Conservation (phyloP, 75 land plant species). For the Pinus tabuliformis region DNA sequence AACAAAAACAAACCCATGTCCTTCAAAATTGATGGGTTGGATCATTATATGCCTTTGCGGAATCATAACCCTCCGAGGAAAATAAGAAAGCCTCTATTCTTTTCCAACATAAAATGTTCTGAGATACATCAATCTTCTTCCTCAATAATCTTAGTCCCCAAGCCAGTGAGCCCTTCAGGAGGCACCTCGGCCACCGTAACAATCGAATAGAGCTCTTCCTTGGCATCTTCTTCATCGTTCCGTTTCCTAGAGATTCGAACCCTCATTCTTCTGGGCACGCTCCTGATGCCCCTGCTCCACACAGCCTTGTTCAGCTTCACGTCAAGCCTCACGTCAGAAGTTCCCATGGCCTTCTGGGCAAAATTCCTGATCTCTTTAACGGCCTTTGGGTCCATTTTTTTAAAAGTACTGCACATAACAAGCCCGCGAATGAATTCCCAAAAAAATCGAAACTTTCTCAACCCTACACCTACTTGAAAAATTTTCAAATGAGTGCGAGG, state of each 20-base stretch:
- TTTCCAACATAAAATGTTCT: neutral
- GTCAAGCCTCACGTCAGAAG: conserved; percentile 66
- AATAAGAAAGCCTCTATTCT: neutral
- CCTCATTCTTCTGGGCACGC: conserved; percentile 70
- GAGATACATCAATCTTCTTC: conserved; percentile 29
- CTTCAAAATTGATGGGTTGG: no score
- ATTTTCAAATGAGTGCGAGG: no score
- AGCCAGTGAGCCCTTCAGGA: conserved; percentile 51
- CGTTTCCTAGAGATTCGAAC: conserved; percentile 80
- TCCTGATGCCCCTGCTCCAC: conserved; percentile 67
- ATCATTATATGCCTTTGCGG: no score
- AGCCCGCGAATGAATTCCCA: neutral
- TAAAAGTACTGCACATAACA: conserved; percentile 55
- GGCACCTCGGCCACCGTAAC: conserved; percentile 78
- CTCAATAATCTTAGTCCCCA: conserved; percentile 70
- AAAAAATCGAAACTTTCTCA: no score
- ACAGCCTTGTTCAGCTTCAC: conserved; percentile 76
- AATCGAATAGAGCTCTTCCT: conserved; percentile 58
- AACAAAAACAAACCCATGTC: no score
- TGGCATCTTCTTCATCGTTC: conserved; percentile 82
- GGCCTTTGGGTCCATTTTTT: conserved; percentile 76
- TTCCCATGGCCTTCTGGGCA: conserved; percentile 78
- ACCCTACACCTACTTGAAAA: no score
- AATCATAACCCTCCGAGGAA: no score
- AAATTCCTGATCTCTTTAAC: conserved; percentile 85